phyloP scores from a whole-genome alignment of 768 basidiomycete species.

The Phallus indusiatus region DNA sequence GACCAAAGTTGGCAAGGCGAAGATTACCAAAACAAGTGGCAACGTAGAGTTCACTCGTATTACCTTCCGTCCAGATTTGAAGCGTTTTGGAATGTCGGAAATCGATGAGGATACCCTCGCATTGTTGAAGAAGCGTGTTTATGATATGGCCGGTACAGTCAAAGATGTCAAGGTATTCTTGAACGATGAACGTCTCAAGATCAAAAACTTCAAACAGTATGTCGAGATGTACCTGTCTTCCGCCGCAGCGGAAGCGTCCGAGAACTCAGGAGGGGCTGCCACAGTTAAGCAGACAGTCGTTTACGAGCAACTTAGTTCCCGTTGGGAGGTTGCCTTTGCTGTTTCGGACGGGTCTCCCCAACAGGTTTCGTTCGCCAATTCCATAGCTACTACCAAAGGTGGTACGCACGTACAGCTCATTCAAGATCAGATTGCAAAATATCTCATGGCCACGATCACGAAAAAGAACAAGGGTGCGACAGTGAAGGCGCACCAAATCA shows the following conservation, averaged over 20 bases:
- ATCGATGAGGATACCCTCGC: conserved; percentile 91
- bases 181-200: conserved; percentile 83
- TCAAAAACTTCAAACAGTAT: conserved; percentile 96
- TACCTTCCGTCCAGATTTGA: conserved; percentile 87
- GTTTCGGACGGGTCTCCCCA: conserved; percentile 88
- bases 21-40: conserved; percentile 85
- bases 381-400: conserved; percentile 93
- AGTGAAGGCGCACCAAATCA: conserved; percentile 88
- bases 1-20: conserved; percentile 76
- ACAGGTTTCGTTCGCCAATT: conserved; percentile 96
- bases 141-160: conserved; percentile 94
- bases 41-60: conserved; percentile 89
- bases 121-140: conserved; percentile 87
- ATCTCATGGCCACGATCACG: conserved; percentile 66
- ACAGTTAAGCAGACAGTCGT: conserved; percentile 68
- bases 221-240: conserved; percentile 88
- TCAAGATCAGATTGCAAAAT: conserved; percentile 84
- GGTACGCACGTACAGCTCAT: conserved; percentile 86
- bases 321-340: conserved; percentile 95
- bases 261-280: conserved; percentile 69
- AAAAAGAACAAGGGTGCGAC: conserved; percentile 99
- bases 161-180: conserved; percentile 89
- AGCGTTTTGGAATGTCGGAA: conserved; percentile 80
- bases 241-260: conserved; percentile 57
- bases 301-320: conserved; percentile 67